Evolutionary conservation across 2,329 filamentous ascomycete species (phyloP), one percentile per base, ranked within the genome.

Genomic region (Penicillium verrucosum): DNA sequence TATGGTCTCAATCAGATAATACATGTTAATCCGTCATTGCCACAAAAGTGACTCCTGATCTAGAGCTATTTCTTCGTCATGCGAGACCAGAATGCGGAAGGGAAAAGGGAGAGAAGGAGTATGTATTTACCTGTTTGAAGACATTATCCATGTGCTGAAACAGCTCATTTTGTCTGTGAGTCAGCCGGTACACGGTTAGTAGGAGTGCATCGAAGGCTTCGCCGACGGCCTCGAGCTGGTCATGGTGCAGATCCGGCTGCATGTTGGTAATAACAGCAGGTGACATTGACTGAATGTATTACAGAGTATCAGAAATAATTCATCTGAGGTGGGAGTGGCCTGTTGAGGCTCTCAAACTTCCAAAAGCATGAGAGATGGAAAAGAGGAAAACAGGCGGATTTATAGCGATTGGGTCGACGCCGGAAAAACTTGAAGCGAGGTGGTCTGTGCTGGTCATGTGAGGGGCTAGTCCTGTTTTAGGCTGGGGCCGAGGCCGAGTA

Each of bases 41-140:
- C 81, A 78, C 80, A 74, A 62, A 68, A 61, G 81, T 78, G 83
- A 81, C 86, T 90, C 82, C 81, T 87, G 88, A 89, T 90, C 88
- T 90, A 90, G 88, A 91, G 88, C 88, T 90, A 27, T 77, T 74
- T 77, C 73, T 6, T 82, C 80, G 73, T 81, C 78, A 80, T 77
- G 61, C 68, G 71, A 74, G 69, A 71, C 65, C 60, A 47, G 42
- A 48, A 53, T 50, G 42, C 49, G 34, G 44, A 25, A 16, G 52
- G 34, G 34, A 25, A 56, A n/a, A 27, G 45, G 44, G 52, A n/a
- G 37, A 14, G 8, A 40, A 42, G 54, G 29, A 47, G 43, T 41
- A 38, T 43, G 23, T 58, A 64, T 63, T 62, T 75, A 78, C 75
- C 75, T 78, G 68, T 57, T 75, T 67, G 56, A 73, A 68, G 38